These are phyloP conservation scores for Durotheca rogersii DNA, from an alignment of 495 filamentous ascomycete genomes.

Conservation along the genomic window DNA sequence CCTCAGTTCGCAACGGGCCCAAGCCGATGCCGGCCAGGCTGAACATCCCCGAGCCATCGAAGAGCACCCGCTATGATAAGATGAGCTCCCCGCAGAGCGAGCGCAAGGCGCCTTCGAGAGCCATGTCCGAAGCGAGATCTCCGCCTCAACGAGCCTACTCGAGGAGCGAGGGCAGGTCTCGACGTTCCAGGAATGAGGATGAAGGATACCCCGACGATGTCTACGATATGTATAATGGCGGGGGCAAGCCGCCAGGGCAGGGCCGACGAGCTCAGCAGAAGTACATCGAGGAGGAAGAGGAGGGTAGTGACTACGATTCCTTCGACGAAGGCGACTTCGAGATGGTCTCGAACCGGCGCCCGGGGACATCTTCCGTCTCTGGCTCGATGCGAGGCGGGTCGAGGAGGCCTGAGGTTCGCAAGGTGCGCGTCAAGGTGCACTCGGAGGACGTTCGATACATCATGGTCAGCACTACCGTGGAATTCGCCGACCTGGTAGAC, in stretches of 20 bases:
- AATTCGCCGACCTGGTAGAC: constrained; percentile 71
- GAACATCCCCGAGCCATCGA: constrained; percentile 52
- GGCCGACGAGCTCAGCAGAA: constrained; percentile 50
- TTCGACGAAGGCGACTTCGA: constrained; percentile 82
- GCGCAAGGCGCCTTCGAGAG: constrained; percentile 39
- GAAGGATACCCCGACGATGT: constrained; percentile 66
- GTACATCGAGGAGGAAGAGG: constrained; percentile 71
- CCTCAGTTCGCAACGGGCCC: constrained; percentile 55
- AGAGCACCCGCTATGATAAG: constrained; percentile 52
- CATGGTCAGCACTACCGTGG: constrained; percentile 72
- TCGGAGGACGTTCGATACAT: constrained; percentile 91
- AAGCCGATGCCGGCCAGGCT: constrained; percentile 55
- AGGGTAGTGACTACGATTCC: constrained; percentile 67
- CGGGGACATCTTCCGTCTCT: constrained; percentile 43
- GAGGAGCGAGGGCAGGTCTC: constrained; percentile 38
- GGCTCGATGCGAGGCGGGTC: constrained; percentile 46
- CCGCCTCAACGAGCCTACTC: constrained; percentile 56
- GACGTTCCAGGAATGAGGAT: constrained; percentile 52
- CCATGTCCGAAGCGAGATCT: constrained; percentile 43
- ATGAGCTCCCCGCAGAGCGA: constrained; percentile 46
- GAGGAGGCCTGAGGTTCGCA: constrained; percentile 50
- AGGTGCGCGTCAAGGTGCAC: constrained; percentile 90
- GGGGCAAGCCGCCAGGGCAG: constrained; percentile 34
- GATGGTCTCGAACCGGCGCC: constrained; percentile 59
- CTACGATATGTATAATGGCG: constrained; percentile 66